phyloP scores from a whole-genome alignment of 306 rosid genomes.

The Sicyos edulis region DNA sequence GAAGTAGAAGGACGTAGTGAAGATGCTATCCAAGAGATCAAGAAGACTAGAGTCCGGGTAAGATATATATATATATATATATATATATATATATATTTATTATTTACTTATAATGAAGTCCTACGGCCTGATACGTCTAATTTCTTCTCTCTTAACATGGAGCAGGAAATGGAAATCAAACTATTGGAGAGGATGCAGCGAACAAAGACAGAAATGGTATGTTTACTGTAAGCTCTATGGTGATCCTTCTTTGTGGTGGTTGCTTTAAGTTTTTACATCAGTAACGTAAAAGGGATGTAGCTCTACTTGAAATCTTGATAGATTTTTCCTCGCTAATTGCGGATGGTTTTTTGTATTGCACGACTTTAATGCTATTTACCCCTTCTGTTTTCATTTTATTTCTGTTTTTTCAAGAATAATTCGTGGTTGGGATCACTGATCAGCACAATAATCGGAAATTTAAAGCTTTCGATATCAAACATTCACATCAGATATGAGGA shows the following conservation, averaged over 20 bases:
- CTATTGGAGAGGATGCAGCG: conserved; percentile 74
- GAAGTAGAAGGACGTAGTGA: conserved; percentile 74
- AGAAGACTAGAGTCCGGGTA: conserved; percentile 74
- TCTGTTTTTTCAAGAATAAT: conserved; percentile 44
- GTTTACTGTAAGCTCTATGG: conserved; percentile 10
- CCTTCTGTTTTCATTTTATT: conserved; percentile 11
- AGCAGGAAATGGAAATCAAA: conserved; percentile 84
- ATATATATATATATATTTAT: too few relatives aligned
- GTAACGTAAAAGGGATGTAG: background rate
- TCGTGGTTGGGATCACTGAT: conserved; percentile 98
- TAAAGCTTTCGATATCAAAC: conserved; percentile 90
- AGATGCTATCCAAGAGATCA: conserved; percentile 89
- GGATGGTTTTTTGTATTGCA: background rate
- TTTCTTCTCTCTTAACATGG: conserved; percentile 24
- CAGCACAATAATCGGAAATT: conserved; percentile 83
- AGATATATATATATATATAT: too few relatives aligned
- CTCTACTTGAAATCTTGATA: background rate
- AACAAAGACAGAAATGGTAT: conserved; percentile 73
- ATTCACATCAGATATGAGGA: conserved; percentile 96
- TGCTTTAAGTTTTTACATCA: conserved; percentile 2
- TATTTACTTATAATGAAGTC: background rate
- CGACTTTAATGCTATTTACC: background rate
- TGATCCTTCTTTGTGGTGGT: background rate
- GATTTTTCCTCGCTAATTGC: background rate
- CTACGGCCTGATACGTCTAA: conserved; percentile 16